Evolutionary conservation across 2,329 filamentous ascomycete genomes (phyloP).

Genomic region (Berkeleyomyces rouxiae): DNA sequence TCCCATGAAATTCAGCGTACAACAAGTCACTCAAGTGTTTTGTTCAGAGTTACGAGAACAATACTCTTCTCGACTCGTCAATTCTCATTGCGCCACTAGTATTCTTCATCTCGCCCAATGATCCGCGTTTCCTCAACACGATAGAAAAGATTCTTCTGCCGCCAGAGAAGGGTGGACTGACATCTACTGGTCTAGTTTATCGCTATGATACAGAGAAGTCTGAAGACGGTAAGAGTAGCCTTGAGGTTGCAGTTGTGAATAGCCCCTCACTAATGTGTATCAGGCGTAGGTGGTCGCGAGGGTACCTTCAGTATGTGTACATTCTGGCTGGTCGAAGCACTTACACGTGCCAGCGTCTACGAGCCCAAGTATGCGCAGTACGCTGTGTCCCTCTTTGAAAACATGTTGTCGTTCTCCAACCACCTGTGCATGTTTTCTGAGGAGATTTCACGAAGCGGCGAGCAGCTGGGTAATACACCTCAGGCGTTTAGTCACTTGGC

Average conservation of each 20-base stretch:
- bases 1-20: slow-evolving; percentile 33
- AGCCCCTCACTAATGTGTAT: background rate
- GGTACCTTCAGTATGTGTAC: slow-evolving; percentile 71
- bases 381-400: slow-evolving; percentile 57
- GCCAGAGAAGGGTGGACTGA: slow-evolving; percentile 59
- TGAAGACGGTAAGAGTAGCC: slow-evolving; percentile 42
- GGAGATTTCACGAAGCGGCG: slow-evolving; percentile 57
- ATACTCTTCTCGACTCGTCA: slow-evolving; percentile 53
- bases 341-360: slow-evolving; percentile 50
- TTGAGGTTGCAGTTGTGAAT: background rate
- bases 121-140: slow-evolving; percentile 57
- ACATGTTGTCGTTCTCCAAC: slow-evolving; percentile 61
- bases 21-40: slow-evolving; percentile 54
- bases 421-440: slow-evolving; percentile 66
- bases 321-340: slow-evolving; percentile 66
- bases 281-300: slow-evolving; percentile 56
- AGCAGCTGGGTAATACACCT: slow-evolving; percentile 65
- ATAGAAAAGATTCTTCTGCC: slow-evolving; percentile 54
- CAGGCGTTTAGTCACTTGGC: slow-evolving; percentile 66
- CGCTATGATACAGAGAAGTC: slow-evolving; percentile 54
- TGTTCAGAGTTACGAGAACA: slow-evolving; percentile 59
- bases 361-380: slow-evolving; percentile 45
- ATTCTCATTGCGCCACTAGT: slow-evolving; percentile 63
- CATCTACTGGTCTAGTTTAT: slow-evolving; percentile 58
- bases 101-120: slow-evolving; percentile 64